These are phyloP conservation scores for Thalassiosira exigua DNA, from an alignment of 352 stramenopile genomes.

Conservation along the genomic window DNA sequence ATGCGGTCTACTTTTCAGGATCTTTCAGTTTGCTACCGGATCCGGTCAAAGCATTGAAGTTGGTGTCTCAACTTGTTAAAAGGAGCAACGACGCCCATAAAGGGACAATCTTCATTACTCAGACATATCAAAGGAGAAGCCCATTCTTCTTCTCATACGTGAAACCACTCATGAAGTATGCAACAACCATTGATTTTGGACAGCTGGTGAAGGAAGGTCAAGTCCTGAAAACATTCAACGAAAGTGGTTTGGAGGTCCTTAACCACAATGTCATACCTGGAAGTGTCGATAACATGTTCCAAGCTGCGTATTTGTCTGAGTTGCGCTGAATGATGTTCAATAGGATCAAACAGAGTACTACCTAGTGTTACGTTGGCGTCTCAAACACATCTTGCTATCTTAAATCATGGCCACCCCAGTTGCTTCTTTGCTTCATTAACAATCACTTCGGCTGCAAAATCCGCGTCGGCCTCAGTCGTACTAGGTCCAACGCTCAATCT, in stretches of 20 bases:
- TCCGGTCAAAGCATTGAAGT: constrained; percentile 86
- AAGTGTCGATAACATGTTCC: constrained; percentile 74
- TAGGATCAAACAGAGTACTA: too few relatives aligned
- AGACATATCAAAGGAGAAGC: constrained; percentile 88
- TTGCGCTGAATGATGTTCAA: too few relatives aligned
- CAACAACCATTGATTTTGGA: constrained; percentile 93
- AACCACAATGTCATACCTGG: constrained; percentile 67
- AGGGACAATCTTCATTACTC: constrained; percentile 88
- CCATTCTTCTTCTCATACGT: constrained; percentile 75
- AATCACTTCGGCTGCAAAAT: constrained; percentile 88
- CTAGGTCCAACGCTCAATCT: constrained; percentile 92
- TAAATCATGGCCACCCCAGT: constrained; percentile 21
- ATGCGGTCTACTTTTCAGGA: constrained; percentile 91
- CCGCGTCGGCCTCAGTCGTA: constrained; percentile 90
- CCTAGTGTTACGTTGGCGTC: not conserved
- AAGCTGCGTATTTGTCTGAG: constrained; percentile 72
- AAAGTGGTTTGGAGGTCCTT: constrained; percentile 57
- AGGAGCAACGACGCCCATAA: constrained; percentile 39
- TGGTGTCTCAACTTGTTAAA: constrained; percentile 81
- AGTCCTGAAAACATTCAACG: constrained; percentile 68
- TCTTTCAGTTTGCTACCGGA: constrained; percentile 92
- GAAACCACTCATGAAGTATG: constrained; percentile 91
- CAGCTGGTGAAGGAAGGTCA: constrained; percentile 88
- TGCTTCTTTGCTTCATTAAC: constrained; percentile 62
- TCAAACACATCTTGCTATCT: not conserved